Evolutionary conservation across 1,284 basidiomycete genomes (phyloP).

Genomic region (Meira miltonrushii): DNA sequence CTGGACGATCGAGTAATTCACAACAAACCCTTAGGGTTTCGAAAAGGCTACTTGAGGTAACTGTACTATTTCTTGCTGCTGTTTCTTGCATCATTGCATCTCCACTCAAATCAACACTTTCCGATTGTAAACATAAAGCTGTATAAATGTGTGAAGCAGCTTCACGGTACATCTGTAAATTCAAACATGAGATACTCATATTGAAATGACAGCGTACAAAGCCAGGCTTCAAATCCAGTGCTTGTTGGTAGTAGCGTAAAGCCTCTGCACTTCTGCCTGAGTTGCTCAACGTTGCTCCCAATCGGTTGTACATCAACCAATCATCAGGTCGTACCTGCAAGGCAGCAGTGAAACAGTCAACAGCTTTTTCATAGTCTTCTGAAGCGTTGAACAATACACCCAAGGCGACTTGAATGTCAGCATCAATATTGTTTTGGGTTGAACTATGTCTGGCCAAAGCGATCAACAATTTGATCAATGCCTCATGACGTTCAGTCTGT

Average conservation of each 20-base stretch:
- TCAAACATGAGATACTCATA: constrained; percentile 44
- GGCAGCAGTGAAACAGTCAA: constrained; percentile 89
- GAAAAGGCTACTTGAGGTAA: constrained; percentile 38
- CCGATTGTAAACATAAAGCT: constrained; percentile 39
- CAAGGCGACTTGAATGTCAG: constrained; percentile 90
- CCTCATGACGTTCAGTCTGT: constrained; percentile 33
- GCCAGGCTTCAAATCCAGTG: constrained; percentile 80
- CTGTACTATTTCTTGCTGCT: constrained; percentile 8
- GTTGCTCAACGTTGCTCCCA: constrained; percentile 93
- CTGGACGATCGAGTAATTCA: constrained; percentile 43
- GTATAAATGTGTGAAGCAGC: constrained; percentile 49
- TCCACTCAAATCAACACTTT: constrained; percentile 23
- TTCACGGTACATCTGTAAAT: constrained; percentile 47
- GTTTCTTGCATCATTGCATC: constrained; percentile 15
- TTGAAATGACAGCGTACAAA: constrained; percentile 67
- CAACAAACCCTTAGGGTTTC: constrained; percentile 47
- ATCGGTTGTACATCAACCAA: constrained; percentile 89
- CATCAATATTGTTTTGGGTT: constrained; percentile 56
- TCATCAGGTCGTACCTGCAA: constrained; percentile 83
- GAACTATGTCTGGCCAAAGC: constrained; percentile 51
- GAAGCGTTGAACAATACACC: constrained; percentile 87
- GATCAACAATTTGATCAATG: constrained; percentile 51
- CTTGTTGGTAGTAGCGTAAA: constrained; percentile 80
- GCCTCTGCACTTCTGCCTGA: constrained; percentile 73
- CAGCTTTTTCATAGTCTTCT: constrained; percentile 80